A percentile compares a stretch with the other conserved stretches of the same genome.
phyloP scores from a whole-genome alignment of 31 red algal species.

The Endocladia muricata region DNA sequence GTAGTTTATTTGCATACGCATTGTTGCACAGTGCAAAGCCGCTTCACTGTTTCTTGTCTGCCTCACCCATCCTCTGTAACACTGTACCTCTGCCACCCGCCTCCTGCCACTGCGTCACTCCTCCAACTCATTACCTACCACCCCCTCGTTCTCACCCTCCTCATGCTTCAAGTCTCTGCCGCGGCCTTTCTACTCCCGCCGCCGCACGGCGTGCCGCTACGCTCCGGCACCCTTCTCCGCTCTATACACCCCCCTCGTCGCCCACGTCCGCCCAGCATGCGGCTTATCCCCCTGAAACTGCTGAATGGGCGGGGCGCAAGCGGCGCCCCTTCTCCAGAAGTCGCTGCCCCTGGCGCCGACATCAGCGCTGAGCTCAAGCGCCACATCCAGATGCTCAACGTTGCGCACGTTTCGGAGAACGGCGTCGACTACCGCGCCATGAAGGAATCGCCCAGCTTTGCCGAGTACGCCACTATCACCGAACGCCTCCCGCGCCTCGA shows the following conservation, averaged over 20 bases:
- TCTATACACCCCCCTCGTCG: not conserved
- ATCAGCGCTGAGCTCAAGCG: conserved; percentile 27
- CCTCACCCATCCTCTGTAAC: no score
- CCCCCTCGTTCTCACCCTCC: no score
- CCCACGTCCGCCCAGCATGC: not conserved
- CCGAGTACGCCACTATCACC: conserved; percentile 32
- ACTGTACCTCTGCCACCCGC: no score
- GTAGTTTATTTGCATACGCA: no score
- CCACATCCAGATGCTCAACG: conserved; percentile 40
- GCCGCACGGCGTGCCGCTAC: no score
- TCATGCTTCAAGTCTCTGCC: no score
- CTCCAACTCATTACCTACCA: no score
- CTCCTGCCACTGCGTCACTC: no score
- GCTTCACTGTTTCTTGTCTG: no score
- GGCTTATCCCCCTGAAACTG: not conserved
- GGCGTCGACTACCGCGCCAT: conserved; percentile 70
- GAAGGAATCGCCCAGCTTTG: conserved; percentile 36
- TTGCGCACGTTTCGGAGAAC: conserved; percentile 14
- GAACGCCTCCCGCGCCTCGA: conserved; percentile 31
- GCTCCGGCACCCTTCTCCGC: no score
- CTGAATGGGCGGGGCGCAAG: not conserved
- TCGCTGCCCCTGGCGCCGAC: not conserved
- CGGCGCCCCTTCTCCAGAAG: not conserved
- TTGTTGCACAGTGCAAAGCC: no score
- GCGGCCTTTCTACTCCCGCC: no score